Conservation (phyloP, 2,329 filamentous ascomycete genomes). For the Fusarium protoensiforme region DNA sequence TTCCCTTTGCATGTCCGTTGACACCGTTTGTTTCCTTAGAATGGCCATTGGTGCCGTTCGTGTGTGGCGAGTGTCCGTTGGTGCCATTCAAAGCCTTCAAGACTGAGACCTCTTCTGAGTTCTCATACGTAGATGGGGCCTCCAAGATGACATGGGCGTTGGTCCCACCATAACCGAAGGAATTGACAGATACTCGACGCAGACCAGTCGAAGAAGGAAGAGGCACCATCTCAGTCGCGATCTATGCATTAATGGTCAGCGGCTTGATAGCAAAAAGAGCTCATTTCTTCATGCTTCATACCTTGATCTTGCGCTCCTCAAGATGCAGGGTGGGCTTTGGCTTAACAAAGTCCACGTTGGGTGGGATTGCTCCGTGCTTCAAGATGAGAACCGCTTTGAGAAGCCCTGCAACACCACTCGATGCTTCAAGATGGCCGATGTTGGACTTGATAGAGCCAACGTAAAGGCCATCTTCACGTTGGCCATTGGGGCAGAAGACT, state of each 20-base stretch:
- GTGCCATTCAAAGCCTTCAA: neutral
- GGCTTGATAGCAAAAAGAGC: neutral
- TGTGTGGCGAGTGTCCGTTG: neutral
- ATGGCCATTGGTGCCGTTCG: neutral
- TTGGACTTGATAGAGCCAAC: constrained; percentile 29
- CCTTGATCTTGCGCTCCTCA: constrained; percentile 9
- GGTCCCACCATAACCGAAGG: constrained; percentile 25
- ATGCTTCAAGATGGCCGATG: constrained; percentile 24
- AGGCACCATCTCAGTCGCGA: constrained; percentile 14
- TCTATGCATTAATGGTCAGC: neutral
- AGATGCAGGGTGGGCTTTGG: constrained; percentile 16
- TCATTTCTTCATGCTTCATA: neutral
- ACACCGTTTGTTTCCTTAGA: neutral
- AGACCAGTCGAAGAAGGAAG: neutral
- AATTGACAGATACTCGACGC: constrained; percentile 20
- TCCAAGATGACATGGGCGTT: constrained; percentile 32
- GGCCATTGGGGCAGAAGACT: constrained; percentile 16
- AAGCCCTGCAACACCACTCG: constrained; percentile 24
- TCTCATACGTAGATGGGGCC: neutral
- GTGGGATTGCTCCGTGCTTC: constrained; percentile 21
- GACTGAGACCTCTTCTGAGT: neutral
- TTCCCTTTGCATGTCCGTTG: neutral
- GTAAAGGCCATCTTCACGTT: constrained; percentile 4
- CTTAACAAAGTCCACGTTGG: constrained; percentile 19
- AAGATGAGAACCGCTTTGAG: constrained; percentile 23